Evolutionary conservation across 2,329 filamentous ascomycete species (phyloP), one percentile per base, ranked within the genome.

Genomic region (Beauveria sp.): DNA sequence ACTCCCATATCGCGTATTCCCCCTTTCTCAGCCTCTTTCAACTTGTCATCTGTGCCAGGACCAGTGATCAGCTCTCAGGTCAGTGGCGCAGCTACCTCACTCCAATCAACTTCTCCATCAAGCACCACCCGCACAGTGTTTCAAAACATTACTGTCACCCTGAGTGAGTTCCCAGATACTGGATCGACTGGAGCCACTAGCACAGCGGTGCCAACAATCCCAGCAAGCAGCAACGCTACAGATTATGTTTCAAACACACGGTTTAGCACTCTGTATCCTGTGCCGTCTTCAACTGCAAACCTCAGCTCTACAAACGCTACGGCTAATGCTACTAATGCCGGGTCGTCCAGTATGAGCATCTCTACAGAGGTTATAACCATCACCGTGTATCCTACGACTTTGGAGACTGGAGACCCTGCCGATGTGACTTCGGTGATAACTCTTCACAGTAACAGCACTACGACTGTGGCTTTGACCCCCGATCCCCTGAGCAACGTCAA

Each of bases 121-220:
- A 42, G 2, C 10, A 34, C 26, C n/a, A 60, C 58, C 3, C 40
- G 18, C 26, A 60, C 58, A n/a, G 58, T 60, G 22, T 26, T 54
- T n/a, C 42, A 48, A 53, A 60, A 60, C 16, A 40, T 60, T 20
- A 60, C 58, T 40, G n/a, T 60, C n/a, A 48, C 58, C 10, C 9
- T 53, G 14, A 40, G 49, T 8, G 48, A 26, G 10, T 28, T 5
- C 24, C 16, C 58, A 20, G 48, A 12, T 7, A 54, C 58, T 28
- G 18, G 5, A 10, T 60, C 58, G 24, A 46, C 58, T 6, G 42
- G 8, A 8, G n/a, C 45, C 28, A 51, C 60, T 18, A 24, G 12
- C 53, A 62, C 53, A 18, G 22, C 10, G 7, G 4, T 51, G 14
- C 53, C 60, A 12, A 50, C 60, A 14, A 46, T 26, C 14, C 38